A percentile compares a stretch with the other conserved stretches of the same genome.
Conservation (phyloP, 2,329 filamentous ascomycete genomes). For the Thelonectria olida region DNA sequence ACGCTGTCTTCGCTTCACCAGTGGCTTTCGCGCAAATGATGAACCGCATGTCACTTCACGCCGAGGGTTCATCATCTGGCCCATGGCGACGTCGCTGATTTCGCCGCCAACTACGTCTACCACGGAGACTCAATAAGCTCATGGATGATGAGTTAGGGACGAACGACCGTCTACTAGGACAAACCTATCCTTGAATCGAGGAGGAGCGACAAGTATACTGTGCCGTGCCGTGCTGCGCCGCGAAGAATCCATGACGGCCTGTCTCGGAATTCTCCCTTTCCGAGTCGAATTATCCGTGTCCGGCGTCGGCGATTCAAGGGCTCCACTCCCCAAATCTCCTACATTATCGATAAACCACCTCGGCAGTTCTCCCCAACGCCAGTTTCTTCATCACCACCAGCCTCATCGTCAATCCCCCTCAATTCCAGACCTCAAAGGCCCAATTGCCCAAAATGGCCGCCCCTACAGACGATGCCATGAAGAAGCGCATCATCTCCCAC, state of each 20-base stretch:
- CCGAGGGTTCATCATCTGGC: too few relatives aligned
- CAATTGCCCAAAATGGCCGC: constrained; percentile 33
- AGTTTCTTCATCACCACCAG: not conserved
- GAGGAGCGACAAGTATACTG: not conserved
- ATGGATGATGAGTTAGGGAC: too few relatives aligned
- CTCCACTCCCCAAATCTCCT: constrained; percentile 37
- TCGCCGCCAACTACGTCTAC: too few relatives aligned
- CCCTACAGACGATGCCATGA: constrained; percentile 40
- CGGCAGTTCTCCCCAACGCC: not conserved
- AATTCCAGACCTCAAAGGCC: not conserved
- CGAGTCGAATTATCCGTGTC: constrained; percentile 3
- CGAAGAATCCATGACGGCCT: not conserved
- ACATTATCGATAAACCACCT: too few relatives aligned
- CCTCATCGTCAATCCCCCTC: not conserved
- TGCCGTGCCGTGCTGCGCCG: not conserved
- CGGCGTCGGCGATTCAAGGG: constrained; percentile 19
- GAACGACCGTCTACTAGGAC: too few relatives aligned
- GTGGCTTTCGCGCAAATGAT: too few relatives aligned
- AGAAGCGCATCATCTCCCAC: constrained; percentile 68
- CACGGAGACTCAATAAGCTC: too few relatives aligned
- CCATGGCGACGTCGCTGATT: too few relatives aligned
- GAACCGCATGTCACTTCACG: too few relatives aligned
- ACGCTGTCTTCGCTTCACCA: too few relatives aligned
- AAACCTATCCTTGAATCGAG: too few relatives aligned
- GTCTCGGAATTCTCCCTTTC: not conserved